Conservation (phyloP, 148 eudicot genomes). For the Spergularia bocconei region DNA sequence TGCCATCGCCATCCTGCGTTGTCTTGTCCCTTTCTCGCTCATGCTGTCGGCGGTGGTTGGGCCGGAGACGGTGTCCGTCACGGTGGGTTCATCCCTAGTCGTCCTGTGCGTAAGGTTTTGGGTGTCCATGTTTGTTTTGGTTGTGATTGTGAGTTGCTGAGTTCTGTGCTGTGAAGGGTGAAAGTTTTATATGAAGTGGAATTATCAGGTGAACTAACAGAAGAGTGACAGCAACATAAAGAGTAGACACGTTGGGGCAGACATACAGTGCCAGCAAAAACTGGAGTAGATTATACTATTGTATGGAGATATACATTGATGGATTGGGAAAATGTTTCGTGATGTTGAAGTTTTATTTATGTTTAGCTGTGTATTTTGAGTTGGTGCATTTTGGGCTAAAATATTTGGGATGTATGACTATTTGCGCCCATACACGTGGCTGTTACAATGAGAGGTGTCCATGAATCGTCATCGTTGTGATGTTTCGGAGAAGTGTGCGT, state of each 20-base stretch:
- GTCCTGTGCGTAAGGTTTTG: constrained; percentile 41
- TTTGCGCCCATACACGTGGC: no score
- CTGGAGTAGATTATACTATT: background rate
- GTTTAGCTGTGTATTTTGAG: background rate
- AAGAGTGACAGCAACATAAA: constrained; percentile 18
- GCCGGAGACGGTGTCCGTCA: no score
- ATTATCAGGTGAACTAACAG: background rate
- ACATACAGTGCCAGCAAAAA: constrained; percentile 15
- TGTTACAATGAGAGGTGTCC: no score
- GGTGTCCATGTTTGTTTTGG: constrained; percentile 28
- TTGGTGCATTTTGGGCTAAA: no score
- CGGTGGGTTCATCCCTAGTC: background rate
- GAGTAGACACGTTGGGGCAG: constrained; percentile 24
- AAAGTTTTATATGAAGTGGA: no score
- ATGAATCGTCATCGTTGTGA: no score
- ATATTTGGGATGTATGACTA: no score
- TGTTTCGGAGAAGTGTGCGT: no score
- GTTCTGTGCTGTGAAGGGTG: no score
- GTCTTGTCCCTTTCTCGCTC: constrained; percentile 9
- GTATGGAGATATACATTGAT: background rate
- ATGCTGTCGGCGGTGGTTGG: background rate
- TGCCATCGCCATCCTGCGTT: constrained; percentile 40
- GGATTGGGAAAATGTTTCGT: no score
- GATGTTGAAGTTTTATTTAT: no score
- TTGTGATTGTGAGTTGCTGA: background rate